Base-by-base conservation (phyloP, 306 rosid genomes). In the Acacia melanoxylon region DNA sequence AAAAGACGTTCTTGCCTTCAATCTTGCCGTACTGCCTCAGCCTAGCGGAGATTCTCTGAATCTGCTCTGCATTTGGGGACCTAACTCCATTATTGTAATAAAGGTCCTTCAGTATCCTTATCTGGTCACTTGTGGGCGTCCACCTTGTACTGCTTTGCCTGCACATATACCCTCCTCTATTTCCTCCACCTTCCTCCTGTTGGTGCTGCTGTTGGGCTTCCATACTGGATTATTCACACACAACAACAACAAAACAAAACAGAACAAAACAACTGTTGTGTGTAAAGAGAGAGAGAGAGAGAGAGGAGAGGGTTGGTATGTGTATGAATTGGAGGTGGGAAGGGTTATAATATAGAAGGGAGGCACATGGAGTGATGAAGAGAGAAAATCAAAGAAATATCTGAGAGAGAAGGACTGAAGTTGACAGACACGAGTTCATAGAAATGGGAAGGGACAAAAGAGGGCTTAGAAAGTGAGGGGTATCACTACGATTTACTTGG, bases 1-100 rank as follows among this genome's bases (percentile, higher is more conserved):
- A 71, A 45, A 71, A 71, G 37, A 71, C 75, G 9, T 71, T 71
- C 70, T 96, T 96, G 49, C 98, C 97, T 85, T 96, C 99, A 45
- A 96, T 96, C 92, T 96, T 93, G 14, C 99, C 99, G 88, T 91
- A 96, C 88, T 91, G 94, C 71, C 98, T 86, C 45, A 96, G 87
- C 74, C 96, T 83, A 78, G 97, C 75, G 25, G 97, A 93, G 90
- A 96, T 96, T 83, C 91, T 90, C 93, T 96, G 99, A 86, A 96
- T 93, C 91, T 96, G 99, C 69, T 96, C 99, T 17, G 75, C 75
- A 24, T 71, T 71, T 44, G 75, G 75, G 37, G 75, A 71, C 56
- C 75, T 44, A 44, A 71, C 75, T 71, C 75, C 75, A 71, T 71
- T 71, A 58, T 71, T 71, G 75, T 71, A 71, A 27, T 71, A 96